Evolutionary conservation across 495 filamentous ascomycete genomes (phyloP), one percentile per base, ranked within the genome.

Genomic region (Hypoxylon cercidicola): DNA sequence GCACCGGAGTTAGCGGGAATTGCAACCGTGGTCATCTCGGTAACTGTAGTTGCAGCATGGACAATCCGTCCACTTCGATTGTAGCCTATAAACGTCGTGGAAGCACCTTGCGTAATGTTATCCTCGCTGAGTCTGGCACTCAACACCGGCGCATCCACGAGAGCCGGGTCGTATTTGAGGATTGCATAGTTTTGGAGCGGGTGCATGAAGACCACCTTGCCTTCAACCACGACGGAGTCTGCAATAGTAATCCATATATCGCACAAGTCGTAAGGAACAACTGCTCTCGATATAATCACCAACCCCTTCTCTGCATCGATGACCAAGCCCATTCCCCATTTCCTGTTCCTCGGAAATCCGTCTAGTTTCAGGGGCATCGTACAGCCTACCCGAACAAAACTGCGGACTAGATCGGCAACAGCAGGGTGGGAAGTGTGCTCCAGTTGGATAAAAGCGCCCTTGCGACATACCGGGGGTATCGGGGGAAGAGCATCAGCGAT

Each of bases 161-260:
- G 86, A 32, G 84, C 88, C 1, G 96, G 90, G 75, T 99, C 95
- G 72, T 98, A 99, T 76, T 96, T 90, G 55, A 99, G 85, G 68
- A 99, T 89, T 62, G 89, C 89, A 77, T 97, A 99, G 75, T 99
- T 99, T 72, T 97, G 96, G 28, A 98, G 81, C n/a, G 95, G 95
- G 75, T 99, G 95, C 79, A 99, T 83, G 81, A 99, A 99, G 18
- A 97, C 82, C 13, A 99, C 90, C 75, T 96, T 97, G 59, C 90
- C 95, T 56, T 90, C 89, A 13, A 98, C 90, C 53, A 97, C 91
- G 68, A 98, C 90, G 12, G 93, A 96, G 70, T 99, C 96, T 13
- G 95, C 95, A 54, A 99, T 92, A 6, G 93, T 97, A 72, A 98
- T 84, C 56, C 88, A 90, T 66, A 99, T 94, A 74, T 99, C 95